Conservation (phyloP, 2,329 filamentous ascomycete genomes). For the Colletotrichum orchidophilum region DNA sequence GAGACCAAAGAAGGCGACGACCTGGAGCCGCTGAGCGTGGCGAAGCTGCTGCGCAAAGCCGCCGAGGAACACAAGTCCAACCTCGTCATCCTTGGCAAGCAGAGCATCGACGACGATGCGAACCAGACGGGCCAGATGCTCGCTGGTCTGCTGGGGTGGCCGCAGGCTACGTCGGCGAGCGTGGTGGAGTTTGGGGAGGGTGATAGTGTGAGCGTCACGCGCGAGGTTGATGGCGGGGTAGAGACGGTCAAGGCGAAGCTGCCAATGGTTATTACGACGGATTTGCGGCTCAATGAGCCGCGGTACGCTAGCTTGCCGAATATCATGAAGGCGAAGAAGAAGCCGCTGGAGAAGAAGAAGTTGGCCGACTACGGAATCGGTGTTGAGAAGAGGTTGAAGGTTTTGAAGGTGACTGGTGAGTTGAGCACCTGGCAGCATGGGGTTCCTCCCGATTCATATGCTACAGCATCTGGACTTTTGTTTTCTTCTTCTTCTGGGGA, state of each 20-base stretch:
- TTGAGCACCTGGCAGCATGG: constrained; percentile 34
- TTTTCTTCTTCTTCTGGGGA: neutral
- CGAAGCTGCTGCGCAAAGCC: constrained; percentile 85
- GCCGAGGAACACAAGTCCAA: constrained; percentile 89
- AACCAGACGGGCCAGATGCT: constrained; percentile 99
- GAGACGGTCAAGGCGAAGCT: constrained; percentile 88
- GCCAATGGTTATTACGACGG: constrained; percentile 94
- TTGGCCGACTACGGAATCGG: constrained; percentile 84
- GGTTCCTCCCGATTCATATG: neutral
- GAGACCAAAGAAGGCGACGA: constrained; percentile 79
- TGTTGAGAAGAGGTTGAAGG: constrained; percentile 81
- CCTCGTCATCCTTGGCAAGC: constrained; percentile 93
- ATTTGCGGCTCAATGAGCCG: constrained; percentile 93
- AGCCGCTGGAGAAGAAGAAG: constrained; percentile 93
- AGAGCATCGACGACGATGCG: constrained; percentile 97
- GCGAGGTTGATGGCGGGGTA: constrained; percentile 94
- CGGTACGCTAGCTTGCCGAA: constrained; percentile 95
- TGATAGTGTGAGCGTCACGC: constrained; percentile 78
- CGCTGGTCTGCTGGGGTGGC: constrained; percentile 89
- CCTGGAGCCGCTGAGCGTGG: constrained; percentile 89
- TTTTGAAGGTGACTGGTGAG: constrained; percentile 85
- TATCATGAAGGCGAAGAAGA: constrained; percentile 99
- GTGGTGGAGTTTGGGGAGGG: constrained; percentile 80
- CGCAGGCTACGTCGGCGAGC: constrained; percentile 93
- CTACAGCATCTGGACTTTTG: neutral